Conservation (phyloP, 257 asterid species). For the Mentha longifolia region DNA sequence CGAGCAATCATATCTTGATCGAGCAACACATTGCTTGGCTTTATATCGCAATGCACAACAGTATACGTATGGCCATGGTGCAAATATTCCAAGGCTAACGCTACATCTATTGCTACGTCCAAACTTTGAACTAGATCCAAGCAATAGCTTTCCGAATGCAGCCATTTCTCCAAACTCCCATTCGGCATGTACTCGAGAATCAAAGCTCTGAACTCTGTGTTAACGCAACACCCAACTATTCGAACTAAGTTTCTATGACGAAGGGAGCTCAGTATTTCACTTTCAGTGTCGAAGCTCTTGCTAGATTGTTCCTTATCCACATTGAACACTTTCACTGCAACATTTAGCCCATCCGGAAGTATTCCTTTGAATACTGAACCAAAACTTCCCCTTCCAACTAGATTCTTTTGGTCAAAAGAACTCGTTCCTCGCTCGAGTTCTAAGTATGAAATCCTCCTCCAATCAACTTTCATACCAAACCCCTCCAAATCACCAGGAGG, state of each 20-base stretch:
- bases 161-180: not conserved
- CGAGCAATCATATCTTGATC: constrained; percentile 38
- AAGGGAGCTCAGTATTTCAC: constrained; percentile 35
- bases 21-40: constrained; percentile 32
- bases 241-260: constrained; percentile 39
- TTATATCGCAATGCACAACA: constrained; percentile 29
- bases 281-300: constrained; percentile 40
- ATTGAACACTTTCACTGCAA: constrained; percentile 47
- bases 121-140: constrained; percentile 13
- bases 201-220: not conserved
- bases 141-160: not conserved
- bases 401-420: not conserved
- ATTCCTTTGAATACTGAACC: not conserved
- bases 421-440: constrained; percentile 29
- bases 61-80: constrained; percentile 33
- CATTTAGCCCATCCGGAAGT: constrained; percentile 27
- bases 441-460: constrained; percentile 38
- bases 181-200: not conserved
- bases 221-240: not conserved
- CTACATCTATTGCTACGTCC: constrained; percentile 32
- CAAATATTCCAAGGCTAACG: constrained; percentile 9
- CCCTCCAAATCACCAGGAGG: constrained; percentile 4
- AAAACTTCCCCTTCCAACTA: not conserved
- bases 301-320: constrained; percentile 24
- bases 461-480: not conserved